Base-by-base conservation (phyloP, 2,329 filamentous ascomycete genomes). In the Curvularia verruculosa region DNA sequence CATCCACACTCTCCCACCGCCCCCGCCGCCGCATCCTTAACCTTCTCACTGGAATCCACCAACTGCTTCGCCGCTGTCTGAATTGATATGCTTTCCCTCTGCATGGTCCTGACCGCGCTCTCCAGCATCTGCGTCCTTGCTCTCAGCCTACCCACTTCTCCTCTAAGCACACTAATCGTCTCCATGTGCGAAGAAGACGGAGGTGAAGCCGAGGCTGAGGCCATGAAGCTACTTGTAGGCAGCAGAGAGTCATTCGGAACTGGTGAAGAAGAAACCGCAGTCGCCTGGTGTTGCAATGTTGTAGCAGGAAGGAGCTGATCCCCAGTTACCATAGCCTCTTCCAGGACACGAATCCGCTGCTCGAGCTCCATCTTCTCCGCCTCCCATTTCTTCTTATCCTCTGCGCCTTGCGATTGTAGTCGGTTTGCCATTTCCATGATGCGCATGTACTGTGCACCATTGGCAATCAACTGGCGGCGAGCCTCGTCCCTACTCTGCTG, bases 401-500 rank as follows among this genome's bases (percentile, higher is more conserved):
- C 76, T 1, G 76, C 75, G 39, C 75, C 70, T 60, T 80, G 77
- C 1, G 71, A 73, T 58, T 83, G 80, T 19, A 84, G 65, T 15
- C 74, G 70, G 6, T 75, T 77, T 24, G 80, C 79, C 78, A 83
- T 81, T 36, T 82, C 80, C 65, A 84, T 73, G 65, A 84, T 84
- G 48, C 77, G 77, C 64, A 79, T 75, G 70, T 82, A 83, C 67
- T 84, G 82, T 52, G 76, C 76, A 29, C 79, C 80, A 49, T 81
- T 81, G 3, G 75, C 73, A 2, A 73, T 72, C 3, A 78, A 68
- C 47, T 80, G 74, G 26, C 72, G 67, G n/a, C 78, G 73, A 18
- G 78, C 79, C 44, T 80, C 76, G 40, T 85, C 82, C 41, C 82
- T 72, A 55, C 78, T 80, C 53, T 77, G 76, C 43, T 80, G 75